Conservation (phyloP, 2,329 filamentous ascomycete genomes). For the Pseudovirgaria hyperparasitica region DNA sequence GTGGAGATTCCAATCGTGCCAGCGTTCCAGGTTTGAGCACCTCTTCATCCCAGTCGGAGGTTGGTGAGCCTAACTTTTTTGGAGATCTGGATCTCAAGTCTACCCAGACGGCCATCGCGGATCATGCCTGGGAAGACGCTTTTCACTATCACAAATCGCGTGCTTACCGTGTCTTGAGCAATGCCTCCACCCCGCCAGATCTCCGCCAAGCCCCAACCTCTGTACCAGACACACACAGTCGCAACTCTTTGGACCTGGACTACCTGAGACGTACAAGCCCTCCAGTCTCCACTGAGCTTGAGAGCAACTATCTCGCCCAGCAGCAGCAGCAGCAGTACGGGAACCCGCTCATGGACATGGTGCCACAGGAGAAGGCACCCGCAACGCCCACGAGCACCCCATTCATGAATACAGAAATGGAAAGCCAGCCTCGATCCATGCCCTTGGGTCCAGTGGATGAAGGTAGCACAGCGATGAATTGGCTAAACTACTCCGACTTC, state of each 20-base stretch:
- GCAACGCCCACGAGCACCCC: too few relatives aligned
- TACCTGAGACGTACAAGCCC: too few relatives aligned
- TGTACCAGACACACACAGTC: conserved; percentile 11
- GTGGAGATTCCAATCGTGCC: conserved; percentile 25
- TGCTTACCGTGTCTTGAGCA: conserved; percentile 17
- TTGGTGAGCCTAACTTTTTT: conserved; percentile 21
- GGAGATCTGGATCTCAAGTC: conserved; percentile 21
- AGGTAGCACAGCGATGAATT: too few relatives aligned
- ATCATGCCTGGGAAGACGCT: conserved; percentile 22
- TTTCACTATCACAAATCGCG: conserved; percentile 9
- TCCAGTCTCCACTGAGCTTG: too few relatives aligned
- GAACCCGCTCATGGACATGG: too few relatives aligned
- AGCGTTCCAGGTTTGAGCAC: conserved; percentile 27
- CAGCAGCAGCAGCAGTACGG: too few relatives aligned
- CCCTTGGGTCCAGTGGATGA: too few relatives aligned
- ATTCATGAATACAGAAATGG: too few relatives aligned
- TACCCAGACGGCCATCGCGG: conserved; percentile 17
- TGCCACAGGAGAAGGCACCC: too few relatives aligned
- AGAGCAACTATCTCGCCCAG: too few relatives aligned
- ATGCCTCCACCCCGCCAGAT: conserved; percentile 12
- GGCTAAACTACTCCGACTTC: too few relatives aligned
- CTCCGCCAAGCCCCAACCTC: conserved; percentile 13
- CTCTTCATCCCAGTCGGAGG: conserved; percentile 27
- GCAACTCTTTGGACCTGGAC: conserved; percentile 16
- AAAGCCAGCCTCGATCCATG: too few relatives aligned